Conservation (phyloP, 306 rosid species). For the Nissolia schottii region DNA sequence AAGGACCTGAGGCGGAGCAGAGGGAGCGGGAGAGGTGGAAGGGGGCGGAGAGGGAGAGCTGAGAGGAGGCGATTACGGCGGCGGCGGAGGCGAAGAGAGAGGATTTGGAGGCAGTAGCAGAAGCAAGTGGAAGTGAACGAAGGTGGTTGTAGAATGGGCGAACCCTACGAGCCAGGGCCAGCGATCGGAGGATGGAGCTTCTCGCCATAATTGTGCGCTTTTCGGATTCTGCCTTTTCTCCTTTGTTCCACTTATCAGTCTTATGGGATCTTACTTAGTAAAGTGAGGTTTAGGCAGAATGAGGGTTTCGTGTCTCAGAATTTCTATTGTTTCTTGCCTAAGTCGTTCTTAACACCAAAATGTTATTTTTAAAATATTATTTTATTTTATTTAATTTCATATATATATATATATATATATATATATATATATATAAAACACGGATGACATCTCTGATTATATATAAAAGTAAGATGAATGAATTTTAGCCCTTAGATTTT, state of each 20-base stretch:
- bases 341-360: too few relatives aligned
- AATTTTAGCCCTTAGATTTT: too few relatives aligned
- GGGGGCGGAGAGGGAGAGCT: not conserved
- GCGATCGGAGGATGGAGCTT: slow-evolving; percentile 25
- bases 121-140: not conserved
- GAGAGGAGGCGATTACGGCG: slow-evolving; percentile 20
- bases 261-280: too few relatives aligned
- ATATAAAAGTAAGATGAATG: too few relatives aligned
- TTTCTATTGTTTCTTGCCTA: too few relatives aligned
- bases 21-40: slow-evolving; percentile 26
- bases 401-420: too few relatives aligned
- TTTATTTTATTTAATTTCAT: too few relatives aligned
- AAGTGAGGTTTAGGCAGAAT: too few relatives aligned
- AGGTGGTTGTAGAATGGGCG: slow-evolving; percentile 6
- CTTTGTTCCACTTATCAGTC: not conserved
- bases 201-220: slow-evolving; percentile 23
- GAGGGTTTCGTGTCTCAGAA: too few relatives aligned
- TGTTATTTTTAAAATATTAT: too few relatives aligned
- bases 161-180: slow-evolving; percentile 10
- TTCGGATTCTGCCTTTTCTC: not conserved
- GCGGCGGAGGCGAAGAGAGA: slow-evolving; percentile 23
- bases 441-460: too few relatives aligned
- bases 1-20: slow-evolving; percentile 37
- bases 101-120: slow-evolving; percentile 3
- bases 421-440: too few relatives aligned